phyloP scores from a whole-genome alignment of 345 rosid genomes.

The Turritis glabra region DNA sequence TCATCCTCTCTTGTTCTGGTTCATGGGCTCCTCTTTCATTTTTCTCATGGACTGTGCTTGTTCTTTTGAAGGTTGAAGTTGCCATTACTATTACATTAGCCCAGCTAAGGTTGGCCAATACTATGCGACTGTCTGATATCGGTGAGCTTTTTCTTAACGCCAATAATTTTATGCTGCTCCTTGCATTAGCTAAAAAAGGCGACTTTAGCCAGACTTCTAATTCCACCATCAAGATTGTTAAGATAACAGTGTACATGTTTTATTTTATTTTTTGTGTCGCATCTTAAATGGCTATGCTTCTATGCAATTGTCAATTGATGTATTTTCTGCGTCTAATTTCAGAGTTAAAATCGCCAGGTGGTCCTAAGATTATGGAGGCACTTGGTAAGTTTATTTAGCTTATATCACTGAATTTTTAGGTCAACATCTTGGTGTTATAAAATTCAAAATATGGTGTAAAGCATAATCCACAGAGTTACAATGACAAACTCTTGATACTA shows the following conservation, averaged over 20 bases:
- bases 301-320: slow-evolving; percentile 17
- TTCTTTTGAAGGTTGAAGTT: slow-evolving; percentile 76
- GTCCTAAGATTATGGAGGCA: slow-evolving; percentile 80
- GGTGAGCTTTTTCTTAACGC: slow-evolving; percentile 46
- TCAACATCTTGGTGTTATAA: slow-evolving; percentile 11
- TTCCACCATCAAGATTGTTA: slow-evolving; percentile 6
- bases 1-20: not conserved
- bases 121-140: slow-evolving; percentile 59
- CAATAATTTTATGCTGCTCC: not conserved
- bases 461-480: slow-evolving; percentile 6
- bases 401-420: not conserved
- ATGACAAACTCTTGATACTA: not conserved
- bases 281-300: slow-evolving; percentile 3
- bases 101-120: slow-evolving; percentile 73
- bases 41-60: slow-evolving; percentile 29
- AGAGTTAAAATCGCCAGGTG: slow-evolving; percentile 85
- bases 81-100: slow-evolving; percentile 76
- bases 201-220: not conserved
- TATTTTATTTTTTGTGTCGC: not conserved
- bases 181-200: slow-evolving; percentile 1
- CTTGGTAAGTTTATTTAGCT: slow-evolving; percentile 61
- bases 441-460: slow-evolving; percentile 6
- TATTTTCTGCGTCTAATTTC: slow-evolving; percentile 34
- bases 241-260: not conserved
- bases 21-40: slow-evolving; percentile 9